Evolutionary conservation across 2,329 filamentous ascomycete species (phyloP).

Genomic region (Xylaria sp.): DNA sequence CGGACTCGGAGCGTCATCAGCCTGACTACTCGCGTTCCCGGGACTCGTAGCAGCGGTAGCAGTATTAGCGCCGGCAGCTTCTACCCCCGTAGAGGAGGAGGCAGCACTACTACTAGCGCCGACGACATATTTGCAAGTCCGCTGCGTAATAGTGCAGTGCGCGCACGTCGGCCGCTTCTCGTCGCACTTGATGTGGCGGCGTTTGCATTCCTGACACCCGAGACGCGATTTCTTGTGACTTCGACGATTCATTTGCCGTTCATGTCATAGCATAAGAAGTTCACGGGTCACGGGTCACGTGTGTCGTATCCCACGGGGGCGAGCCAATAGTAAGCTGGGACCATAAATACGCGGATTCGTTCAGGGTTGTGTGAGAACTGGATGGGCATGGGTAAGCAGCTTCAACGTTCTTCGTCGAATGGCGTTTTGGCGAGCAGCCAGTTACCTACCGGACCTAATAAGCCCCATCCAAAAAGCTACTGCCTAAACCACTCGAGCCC

Average conservation of each 20-base stretch:
- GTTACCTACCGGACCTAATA: too few species aligned
- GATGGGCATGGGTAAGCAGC: too few species aligned
- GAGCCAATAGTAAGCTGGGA: neutral
- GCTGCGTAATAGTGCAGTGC: slow-evolving; percentile 39
- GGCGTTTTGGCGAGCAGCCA: too few species aligned
- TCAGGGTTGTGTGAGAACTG: too few species aligned
- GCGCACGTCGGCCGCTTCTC: slow-evolving; percentile 38
- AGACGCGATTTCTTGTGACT: slow-evolving; percentile 43
- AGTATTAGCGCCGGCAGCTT: neutral
- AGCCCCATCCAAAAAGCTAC: too few species aligned
- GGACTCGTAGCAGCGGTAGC: neutral
- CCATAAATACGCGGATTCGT: too few species aligned
- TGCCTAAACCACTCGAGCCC: too few species aligned
- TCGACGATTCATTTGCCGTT: slow-evolving; percentile 29
- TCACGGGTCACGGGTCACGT: neutral
- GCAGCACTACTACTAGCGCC: too few species aligned
- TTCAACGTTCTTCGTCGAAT: too few species aligned
- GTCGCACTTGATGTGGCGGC: slow-evolving; percentile 44
- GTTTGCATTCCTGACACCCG: slow-evolving; percentile 43
- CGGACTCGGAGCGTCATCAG: neutral
- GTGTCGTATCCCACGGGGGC: neutral
- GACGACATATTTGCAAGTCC: slow-evolving; percentile 36
- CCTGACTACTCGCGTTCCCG: neutral
- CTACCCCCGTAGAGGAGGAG: neutral
- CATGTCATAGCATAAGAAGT: too few species aligned